phyloP scores from a whole-genome alignment of 2,329 filamentous ascomycete species.

The Penicillium sp. region DNA sequence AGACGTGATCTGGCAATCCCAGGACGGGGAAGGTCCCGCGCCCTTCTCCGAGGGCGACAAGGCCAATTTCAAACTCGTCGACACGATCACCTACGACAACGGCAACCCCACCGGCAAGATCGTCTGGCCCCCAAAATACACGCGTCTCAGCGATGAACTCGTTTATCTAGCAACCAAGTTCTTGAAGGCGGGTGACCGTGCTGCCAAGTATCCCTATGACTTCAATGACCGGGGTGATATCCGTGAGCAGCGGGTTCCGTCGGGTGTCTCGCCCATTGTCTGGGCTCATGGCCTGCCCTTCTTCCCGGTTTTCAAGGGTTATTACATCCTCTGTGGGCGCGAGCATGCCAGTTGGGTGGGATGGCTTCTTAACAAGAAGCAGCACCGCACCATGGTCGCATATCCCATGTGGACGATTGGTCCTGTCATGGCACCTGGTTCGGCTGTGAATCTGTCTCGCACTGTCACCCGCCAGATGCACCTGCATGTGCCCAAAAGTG shows the following conservation, averaged over 20 bases:
- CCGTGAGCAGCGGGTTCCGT: conserved; percentile 19
- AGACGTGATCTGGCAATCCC: conserved; percentile 6
- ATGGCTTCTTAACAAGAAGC: conserved; percentile 17
- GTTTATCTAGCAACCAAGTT: conserved; percentile 25
- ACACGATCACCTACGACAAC: background rate
- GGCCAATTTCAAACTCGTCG: conserved; percentile 12
- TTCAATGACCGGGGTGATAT: conserved; percentile 21
- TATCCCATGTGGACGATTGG: conserved; percentile 23
- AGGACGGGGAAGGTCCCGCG: background rate
- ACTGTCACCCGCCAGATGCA: conserved; percentile 17
- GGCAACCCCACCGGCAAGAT: background rate
- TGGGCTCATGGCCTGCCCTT: conserved; percentile 28
- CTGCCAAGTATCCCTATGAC: conserved; percentile 22
- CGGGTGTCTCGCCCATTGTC: conserved; percentile 17
- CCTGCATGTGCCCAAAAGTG: conserved; percentile 3
- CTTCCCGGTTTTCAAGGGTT: conserved; percentile 27
- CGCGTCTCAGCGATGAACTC: conserved; percentile 25
- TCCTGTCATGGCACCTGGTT: conserved; percentile 21
- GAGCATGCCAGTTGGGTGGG: conserved; percentile 18
- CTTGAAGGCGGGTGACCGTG: conserved; percentile 2
- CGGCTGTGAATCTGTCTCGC: conserved; percentile 15
- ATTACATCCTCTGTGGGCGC: conserved; percentile 27
- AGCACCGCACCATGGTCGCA: background rate
- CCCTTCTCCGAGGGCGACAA: conserved; percentile 3
- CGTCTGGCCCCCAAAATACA: conserved; percentile 17